phyloP scores from a whole-genome alignment of 257 asterid species.

The Ligustrum vulgare region DNA sequence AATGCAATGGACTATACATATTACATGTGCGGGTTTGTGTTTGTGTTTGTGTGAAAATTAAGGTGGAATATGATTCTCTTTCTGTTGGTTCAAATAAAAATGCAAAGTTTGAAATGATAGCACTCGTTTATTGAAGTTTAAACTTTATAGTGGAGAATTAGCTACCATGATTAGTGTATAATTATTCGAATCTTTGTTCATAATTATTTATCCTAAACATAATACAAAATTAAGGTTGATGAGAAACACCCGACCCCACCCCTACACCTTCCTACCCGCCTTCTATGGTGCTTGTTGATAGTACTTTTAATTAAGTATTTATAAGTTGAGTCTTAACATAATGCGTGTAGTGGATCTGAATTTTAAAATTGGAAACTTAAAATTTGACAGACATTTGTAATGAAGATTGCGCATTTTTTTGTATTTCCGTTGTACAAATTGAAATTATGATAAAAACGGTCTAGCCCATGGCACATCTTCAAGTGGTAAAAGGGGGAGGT shows the following conservation, averaged over 20 bases:
- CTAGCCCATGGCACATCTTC: too few relatives aligned
- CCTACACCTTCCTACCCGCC: too few relatives aligned
- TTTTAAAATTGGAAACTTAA: too few relatives aligned
- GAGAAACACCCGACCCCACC: neutral
- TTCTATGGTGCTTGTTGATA: too few relatives aligned
- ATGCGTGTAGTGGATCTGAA: too few relatives aligned
- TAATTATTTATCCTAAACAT: constrained; percentile 3
- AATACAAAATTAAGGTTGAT: neutral
- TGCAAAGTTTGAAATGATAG: constrained; percentile 40
- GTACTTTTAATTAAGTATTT: too few relatives aligned
- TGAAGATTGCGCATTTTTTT: too few relatives aligned
- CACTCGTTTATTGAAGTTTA: constrained; percentile 19
- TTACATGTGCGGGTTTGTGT: neutral
- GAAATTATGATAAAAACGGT: too few relatives aligned
- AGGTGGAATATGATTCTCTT: constrained; percentile 45
- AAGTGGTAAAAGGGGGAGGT: too few relatives aligned
- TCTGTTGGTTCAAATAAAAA: constrained; percentile 39
- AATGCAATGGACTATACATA: neutral
- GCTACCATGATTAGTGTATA: constrained; percentile 14
- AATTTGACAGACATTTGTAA: too few relatives aligned
- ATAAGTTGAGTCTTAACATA: too few relatives aligned
- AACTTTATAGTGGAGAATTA: constrained; percentile 1
- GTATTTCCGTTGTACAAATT: too few relatives aligned
- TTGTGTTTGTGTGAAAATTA: constrained; percentile 15
- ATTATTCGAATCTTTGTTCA: constrained; percentile 17